Evolutionary conservation across 208 protist species (phyloP), one percentile per base, ranked within the genome.

Genomic region (Angomonas ambiguus): DNA sequence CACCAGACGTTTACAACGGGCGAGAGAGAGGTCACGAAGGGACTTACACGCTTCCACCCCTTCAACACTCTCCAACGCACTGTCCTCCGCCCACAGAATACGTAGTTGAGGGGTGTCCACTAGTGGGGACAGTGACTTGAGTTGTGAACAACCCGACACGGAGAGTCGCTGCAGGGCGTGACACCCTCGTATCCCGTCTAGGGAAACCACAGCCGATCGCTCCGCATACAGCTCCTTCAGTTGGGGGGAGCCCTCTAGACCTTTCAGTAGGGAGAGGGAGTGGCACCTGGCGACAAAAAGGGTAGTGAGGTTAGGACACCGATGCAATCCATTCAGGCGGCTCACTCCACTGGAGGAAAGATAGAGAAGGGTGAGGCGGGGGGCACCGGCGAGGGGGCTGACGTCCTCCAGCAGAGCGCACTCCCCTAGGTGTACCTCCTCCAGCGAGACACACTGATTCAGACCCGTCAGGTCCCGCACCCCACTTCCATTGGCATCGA

Each of bases 371-470:
- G 2, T 4, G 32, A 67, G 25, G 5, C 33, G n/a, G 30, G 63
- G 51, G 16, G 51, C 49, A 2, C 63, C 63, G 20, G 16, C 28
- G 13, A 67, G 32, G n/a, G 13, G 11, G 1, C 22, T 22, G n/a
- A 67, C 30, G 27, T 2, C 24, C 22, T 24, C 30, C 51, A 67
- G 51, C 30, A 24, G 25, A 45, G 16, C 6, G 49, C 63, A 67
- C 51, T 45, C 30, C 48, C 27, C 45, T 3, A 62, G 20, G 35
- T 62, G 51, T 1, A 69, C 18, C 51, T 42, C 53, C 33, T 60
- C 64, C 2, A 69, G 35, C 22, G 2, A 3, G 11, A 30, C 6
- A 55, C 64, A 69, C 11, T n/a, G 24, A 2, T 31, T 1, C 22
- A 69, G 55, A 1, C 18, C 56, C 20, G 49, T 30, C 1, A 62